Conservation (phyloP, 2,329 filamentous ascomycete genomes). For the Juglanconis oblonga region DNA sequence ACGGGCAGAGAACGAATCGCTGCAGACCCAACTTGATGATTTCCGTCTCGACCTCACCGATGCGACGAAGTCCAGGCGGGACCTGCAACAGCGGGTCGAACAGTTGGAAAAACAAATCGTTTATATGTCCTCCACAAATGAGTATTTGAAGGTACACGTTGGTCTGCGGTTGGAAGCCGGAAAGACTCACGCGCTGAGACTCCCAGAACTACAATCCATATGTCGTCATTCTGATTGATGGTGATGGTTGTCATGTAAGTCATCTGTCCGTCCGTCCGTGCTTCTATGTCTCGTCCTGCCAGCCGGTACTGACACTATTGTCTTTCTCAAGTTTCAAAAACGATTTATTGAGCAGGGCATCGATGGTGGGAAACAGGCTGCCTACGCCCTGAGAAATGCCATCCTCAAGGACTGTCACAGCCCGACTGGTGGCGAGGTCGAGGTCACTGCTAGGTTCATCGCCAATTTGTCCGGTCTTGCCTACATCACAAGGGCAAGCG, state of each 20-base stretch:
- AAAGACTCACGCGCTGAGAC: slow-evolving; percentile 17
- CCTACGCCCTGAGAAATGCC: slow-evolving; percentile 45
- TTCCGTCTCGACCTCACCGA: slow-evolving; percentile 49
- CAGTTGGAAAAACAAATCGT: slow-evolving; percentile 35
- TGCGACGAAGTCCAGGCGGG: slow-evolving; percentile 45
- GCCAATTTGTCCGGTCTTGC: slow-evolving; percentile 52
- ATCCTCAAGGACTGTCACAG: slow-evolving; percentile 45
- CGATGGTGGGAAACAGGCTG: slow-evolving; percentile 53
- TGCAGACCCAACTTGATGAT: slow-evolving; percentile 41
- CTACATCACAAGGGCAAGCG: slow-evolving; percentile 47
- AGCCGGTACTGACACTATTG: background rate
- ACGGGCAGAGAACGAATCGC: slow-evolving; percentile 40
- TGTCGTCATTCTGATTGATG: slow-evolving; percentile 60
- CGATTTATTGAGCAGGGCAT: slow-evolving; percentile 51
- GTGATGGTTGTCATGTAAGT: slow-evolving; percentile 44
- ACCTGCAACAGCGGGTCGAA: slow-evolving; percentile 47
- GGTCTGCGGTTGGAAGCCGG: slow-evolving; percentile 2
- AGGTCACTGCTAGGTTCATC: slow-evolving; percentile 55
- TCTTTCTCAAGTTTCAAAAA: slow-evolving; percentile 52
- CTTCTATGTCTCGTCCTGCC: background rate
- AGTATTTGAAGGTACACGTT: slow-evolving; percentile 44
- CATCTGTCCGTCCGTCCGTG: slow-evolving; percentile 16
- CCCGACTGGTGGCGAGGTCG: slow-evolving; percentile 46
- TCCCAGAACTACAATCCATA: slow-evolving; percentile 55
- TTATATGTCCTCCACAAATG: slow-evolving; percentile 35